These are phyloP conservation scores for Stentor roeselii DNA, from an alignment of 73 alveolate species.

Conservation along the genomic window DNA sequence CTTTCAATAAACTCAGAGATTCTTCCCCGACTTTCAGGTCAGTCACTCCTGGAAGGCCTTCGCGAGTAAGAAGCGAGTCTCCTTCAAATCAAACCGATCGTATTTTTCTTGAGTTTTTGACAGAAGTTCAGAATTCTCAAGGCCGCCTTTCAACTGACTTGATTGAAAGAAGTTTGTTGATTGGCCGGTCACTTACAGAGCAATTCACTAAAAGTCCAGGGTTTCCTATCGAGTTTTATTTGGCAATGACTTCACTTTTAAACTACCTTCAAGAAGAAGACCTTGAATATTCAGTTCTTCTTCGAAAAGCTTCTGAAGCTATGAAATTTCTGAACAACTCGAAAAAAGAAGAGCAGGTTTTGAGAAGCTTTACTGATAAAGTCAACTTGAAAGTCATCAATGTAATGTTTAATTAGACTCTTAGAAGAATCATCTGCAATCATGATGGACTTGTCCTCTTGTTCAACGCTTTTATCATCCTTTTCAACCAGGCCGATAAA, in stretches of 20 bases:
- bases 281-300: no score
- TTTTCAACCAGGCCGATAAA: neutral
- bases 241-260: neutral
- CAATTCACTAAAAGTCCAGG: neutral
- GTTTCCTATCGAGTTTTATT: neutral
- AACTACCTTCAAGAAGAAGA: no score
- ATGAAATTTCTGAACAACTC: no score
- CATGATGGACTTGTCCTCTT: neutral
- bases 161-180: neutral
- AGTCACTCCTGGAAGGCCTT: neutral
- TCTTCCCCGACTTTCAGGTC: neutral
- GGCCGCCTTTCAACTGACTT: neutral
- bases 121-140: neutral
- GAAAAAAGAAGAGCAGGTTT: no score
- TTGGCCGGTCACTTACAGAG: neutral
- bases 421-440: neutral
- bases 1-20: no score
- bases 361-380: neutral
- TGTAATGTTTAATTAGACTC: neutral
- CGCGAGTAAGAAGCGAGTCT: neutral
- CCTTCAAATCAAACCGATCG: neutral
- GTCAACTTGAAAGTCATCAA: neutral
- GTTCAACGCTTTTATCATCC: neutral
- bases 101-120: neutral
- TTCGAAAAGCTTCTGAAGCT: no score